Base-by-base conservation (phyloP, 306 rosid genomes). In the Morella rubra region DNA sequence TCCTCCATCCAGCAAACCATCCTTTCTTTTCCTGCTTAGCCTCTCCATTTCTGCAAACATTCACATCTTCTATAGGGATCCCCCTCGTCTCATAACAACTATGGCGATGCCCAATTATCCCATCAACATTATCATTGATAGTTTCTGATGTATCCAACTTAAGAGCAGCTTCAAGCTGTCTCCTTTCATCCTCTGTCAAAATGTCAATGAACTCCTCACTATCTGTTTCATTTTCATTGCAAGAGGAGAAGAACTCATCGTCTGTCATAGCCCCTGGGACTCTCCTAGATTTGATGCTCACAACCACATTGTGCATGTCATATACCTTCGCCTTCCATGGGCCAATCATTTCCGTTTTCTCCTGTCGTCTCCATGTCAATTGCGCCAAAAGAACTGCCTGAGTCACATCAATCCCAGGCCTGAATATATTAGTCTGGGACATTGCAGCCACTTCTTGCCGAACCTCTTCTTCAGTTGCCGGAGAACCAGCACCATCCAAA, bases 241-340 rank as follows among this genome's bases (percentile, higher is more conserved):
- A 88, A 50, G 97, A 76, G 11, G 97, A 79, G 71, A 92, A 88
- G 58, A 95, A 81, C 76, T 95, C 97, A 8, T 95, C 99, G 65
- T 95, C 97, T 27, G 93, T 84, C 97, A 95, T 92, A 51, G 99
- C 98, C 74, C 99, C 99, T 2, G 99, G 99, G 77, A 95, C 97
- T 77, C 88, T 84, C 85, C 98, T 86, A 70, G 99, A 96, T 76
- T 92, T 96, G 73, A 96, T 87, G 85, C 98, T 92, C 62, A 96
- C 98, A 74, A 92, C 93, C 76, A 96, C 97, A 84, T 91, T 91
- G 82, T 96, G 98, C 97, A 96, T 96, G 79, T 96, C 98, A 61
- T 92, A 96, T 50, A 96, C 99, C 90, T 91, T 96, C 32, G 98
- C 97, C 82, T 82, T 96, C 99, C 99, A 96, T 44, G 84, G 0